phyloP scores from a whole-genome alignment of 257 asterid species.

The Lithospermum erythrorhizon region DNA sequence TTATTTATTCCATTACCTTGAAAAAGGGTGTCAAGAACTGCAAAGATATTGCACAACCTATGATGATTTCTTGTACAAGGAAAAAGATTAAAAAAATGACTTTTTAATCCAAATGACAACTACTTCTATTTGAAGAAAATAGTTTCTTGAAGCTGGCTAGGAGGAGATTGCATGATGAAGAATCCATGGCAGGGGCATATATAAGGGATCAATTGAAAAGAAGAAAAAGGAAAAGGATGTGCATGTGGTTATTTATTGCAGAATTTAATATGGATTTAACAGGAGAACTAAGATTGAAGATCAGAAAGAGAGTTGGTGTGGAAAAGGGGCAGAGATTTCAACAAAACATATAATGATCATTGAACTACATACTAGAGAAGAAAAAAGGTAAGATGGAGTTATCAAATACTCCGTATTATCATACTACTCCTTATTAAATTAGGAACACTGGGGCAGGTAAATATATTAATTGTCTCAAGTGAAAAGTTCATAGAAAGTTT shows the following conservation, averaged over 20 bases:
- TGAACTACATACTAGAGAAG: too few species aligned
- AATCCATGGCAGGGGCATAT: background rate
- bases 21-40: too few species aligned
- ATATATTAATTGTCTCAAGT: slow-evolving; percentile 1
- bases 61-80: background rate
- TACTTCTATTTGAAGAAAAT: background rate
- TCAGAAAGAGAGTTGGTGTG: slow-evolving; percentile 3
- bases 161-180: background rate
- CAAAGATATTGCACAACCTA: too few species aligned
- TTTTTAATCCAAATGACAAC: too few species aligned
- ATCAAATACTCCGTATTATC: too few species aligned
- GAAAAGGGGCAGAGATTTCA: background rate
- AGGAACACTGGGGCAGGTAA: too few species aligned
- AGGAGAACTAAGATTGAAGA: background rate
- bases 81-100: too few species aligned
- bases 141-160: background rate
- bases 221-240: background rate
- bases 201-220: background rate
- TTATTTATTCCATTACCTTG: too few species aligned
- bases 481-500: background rate
- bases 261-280: slow-evolving; percentile 3
- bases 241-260: background rate
- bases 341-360: background rate
- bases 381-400: background rate
- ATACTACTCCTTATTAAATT: background rate